Conservation (phyloP, 2,329 filamentous ascomycete genomes). For the Diaporthe caulivora region DNA sequence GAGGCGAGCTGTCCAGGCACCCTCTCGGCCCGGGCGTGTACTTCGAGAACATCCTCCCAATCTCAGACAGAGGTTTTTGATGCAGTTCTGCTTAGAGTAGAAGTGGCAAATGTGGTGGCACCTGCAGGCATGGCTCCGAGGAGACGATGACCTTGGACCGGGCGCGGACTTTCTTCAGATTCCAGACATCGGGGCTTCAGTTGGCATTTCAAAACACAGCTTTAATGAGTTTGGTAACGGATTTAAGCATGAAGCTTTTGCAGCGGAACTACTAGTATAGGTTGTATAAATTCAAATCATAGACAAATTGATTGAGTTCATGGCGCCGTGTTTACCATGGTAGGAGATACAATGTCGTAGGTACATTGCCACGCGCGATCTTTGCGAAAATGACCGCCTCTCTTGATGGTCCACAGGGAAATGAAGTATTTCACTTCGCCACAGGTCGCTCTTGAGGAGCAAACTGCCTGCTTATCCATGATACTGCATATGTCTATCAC, state of each 20-base stretch:
- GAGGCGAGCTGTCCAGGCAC: neutral
- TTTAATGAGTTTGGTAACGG: neutral
- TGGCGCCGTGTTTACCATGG: neutral
- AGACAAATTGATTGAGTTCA: neutral
- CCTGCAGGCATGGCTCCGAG: constrained; percentile 3
- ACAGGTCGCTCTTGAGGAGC: neutral
- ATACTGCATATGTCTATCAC: too few relatives aligned
- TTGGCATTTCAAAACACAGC: neutral
- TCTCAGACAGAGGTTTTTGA: neutral
- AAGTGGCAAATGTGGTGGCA: neutral
- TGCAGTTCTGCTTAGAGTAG: neutral
- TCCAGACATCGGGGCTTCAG: neutral
- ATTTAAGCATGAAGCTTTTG: neutral
- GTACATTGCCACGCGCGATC: neutral
- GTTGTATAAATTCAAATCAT: too few relatives aligned
- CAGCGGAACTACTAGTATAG: too few relatives aligned
- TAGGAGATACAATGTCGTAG: neutral
- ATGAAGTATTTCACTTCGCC: too few relatives aligned
- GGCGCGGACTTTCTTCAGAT: neutral
- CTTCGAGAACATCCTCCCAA: neutral
- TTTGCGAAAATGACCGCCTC: neutral
- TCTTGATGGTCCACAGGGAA: neutral
- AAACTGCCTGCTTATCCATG: neutral
- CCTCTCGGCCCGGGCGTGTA: neutral
- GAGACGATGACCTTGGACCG: neutral